phyloP scores from a whole-genome alignment of 495 filamentous ascomycete genomes.

The Chaetomidium leptoderma region DNA sequence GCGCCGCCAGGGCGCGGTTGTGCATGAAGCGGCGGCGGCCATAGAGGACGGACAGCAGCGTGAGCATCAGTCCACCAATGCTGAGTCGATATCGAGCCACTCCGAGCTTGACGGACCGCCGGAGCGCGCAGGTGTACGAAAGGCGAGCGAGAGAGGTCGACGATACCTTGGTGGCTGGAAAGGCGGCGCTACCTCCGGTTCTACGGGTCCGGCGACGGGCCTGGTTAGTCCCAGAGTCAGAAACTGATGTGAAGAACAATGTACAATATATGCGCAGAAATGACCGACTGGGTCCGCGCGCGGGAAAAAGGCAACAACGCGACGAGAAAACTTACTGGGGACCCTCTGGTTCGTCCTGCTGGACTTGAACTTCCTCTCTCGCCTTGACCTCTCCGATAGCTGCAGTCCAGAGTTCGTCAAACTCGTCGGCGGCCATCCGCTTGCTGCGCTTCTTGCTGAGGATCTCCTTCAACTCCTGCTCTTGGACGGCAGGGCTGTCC shows the following conservation, averaged over 20 bases:
- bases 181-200: conserved; percentile 56
- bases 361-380: conserved; percentile 74
- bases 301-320: conserved; percentile 8
- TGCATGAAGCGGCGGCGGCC: conserved; percentile 52
- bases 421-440: conserved; percentile 78
- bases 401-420: conserved; percentile 84
- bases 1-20: conserved; percentile 58
- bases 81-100: conserved; percentile 92
- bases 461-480: conserved; percentile 69
- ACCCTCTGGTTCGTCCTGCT: conserved; percentile 46
- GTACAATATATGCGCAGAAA: conserved; percentile 11
- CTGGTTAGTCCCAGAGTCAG: conserved; percentile 68
- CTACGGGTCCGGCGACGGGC: conserved; percentile 63
- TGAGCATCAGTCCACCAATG: conserved; percentile 66
- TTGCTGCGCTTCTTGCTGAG: conserved; percentile 68
- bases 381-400: conserved; percentile 80
- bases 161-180: conserved; percentile 53
- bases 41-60: conserved; percentile 51
- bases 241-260: conserved; percentile 31
- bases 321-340: conserved; percentile 57
- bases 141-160: conserved; percentile 82
- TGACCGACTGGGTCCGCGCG: background rate
- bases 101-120: conserved; percentile 83
- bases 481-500: conserved; percentile 62
- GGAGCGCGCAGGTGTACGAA: conserved; percentile 81